Evolutionary conservation across 1,139 yeast species (phyloP), one percentile per base, ranked within the genome.

Genomic region (Scheffersomyces cryptocercus): DNA sequence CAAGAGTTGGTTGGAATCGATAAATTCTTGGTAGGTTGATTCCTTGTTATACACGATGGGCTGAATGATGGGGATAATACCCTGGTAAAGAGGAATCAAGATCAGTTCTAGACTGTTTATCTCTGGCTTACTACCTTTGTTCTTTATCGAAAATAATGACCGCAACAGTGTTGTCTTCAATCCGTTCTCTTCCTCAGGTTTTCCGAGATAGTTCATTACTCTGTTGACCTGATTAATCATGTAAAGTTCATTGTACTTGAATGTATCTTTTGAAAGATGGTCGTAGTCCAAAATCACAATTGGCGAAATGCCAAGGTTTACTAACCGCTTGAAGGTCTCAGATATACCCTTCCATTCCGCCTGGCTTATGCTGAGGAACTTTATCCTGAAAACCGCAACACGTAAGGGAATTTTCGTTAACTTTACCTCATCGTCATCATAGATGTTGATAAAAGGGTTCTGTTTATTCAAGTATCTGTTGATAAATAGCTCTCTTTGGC

Each of bases 21-120:
- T 50, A 39, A 70, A 59, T 36, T 58, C 61, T 45, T 71, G 75
- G 12, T 40, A 35, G 2, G 63, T 56, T 1, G 73, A 61, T 1
- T 48, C 55, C 1, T 66, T 45, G 49, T 78, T 74, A 47, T 73
- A 81, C 1, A 77, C 78, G 15, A 82, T 61, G 0, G 91, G 91
- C 39, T 78, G 77, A 5, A 86, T 64, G 1, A 85, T 72, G 0
- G 95, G 93, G 2, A 85, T 73, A 10, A 67, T 62, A 3, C 70
- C 70, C 48, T 75, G 79, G 51, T 70, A 72, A 35, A 74, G 45
- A 0, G 79, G 79, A 6, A 73, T 63, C 20, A 75, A 53, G 2
- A 74, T 44, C 55, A 61, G 73, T 39, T 67, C 71, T 32, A 70
- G 49, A 37, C 61, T 58, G 38, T 62, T 62, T 13, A 69, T 53